Conservation (phyloP, 805 yeast genomes). For the Maudiozyma saulgeensis region DNA sequence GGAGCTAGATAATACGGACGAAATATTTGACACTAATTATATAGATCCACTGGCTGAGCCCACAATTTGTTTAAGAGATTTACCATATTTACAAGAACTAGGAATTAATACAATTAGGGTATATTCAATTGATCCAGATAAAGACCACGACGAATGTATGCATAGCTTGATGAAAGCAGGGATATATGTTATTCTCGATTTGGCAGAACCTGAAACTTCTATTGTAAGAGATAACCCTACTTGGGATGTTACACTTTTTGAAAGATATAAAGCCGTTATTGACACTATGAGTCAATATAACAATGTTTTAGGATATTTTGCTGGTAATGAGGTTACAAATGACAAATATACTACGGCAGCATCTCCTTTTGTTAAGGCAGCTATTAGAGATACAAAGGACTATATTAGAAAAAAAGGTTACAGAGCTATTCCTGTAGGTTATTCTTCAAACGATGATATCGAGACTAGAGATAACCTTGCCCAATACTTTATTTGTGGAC, state of each 20-base stretch:
- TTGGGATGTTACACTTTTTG: slow-evolving; percentile 65
- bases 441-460: slow-evolving; percentile 83
- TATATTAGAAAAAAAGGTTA: slow-evolving; percentile 55
- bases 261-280: slow-evolving; percentile 73
- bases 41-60: slow-evolving; percentile 75
- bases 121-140: slow-evolving; percentile 68
- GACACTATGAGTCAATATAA: slow-evolving; percentile 70
- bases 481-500: slow-evolving; percentile 78
- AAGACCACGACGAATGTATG: slow-evolving; percentile 74
- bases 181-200: slow-evolving; percentile 82
- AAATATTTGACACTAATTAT: slow-evolving; percentile 22
- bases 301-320: slow-evolving; percentile 87
- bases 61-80: slow-evolving; percentile 65
- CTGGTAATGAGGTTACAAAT: slow-evolving; percentile 95
- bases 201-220: slow-evolving; percentile 75
- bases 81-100: slow-evolving; percentile 61
- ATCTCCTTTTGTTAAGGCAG: slow-evolving; percentile 92
- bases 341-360: slow-evolving; percentile 75
- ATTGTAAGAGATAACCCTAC: slow-evolving; percentile 67
- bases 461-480: slow-evolving; percentile 73
- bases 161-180: slow-evolving; percentile 68
- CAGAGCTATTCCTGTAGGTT: slow-evolving; percentile 85
- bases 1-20: slow-evolving; percentile 23
- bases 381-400: slow-evolving; percentile 76
- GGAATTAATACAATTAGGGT: slow-evolving; percentile 76